Evolutionary conservation across 768 basidiomycete genomes (phyloP).

Genomic region (Auricularia cornea): DNA sequence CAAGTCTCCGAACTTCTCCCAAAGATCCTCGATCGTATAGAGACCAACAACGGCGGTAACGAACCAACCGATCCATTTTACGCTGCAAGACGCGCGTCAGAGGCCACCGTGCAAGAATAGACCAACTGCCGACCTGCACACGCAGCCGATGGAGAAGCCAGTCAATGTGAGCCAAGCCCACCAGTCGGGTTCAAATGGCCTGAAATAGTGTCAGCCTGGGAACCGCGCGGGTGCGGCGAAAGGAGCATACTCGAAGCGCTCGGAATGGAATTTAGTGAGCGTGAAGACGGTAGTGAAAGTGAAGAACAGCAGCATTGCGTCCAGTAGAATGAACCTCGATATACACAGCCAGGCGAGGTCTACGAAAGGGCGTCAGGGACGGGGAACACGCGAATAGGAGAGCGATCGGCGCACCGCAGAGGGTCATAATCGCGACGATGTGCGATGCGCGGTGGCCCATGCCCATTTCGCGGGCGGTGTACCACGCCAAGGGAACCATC

Average conservation of each 20-base stretch:
- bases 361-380: slow-evolving; percentile 20
- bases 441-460: slow-evolving; percentile 88
- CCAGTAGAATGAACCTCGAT: slow-evolving; percentile 93
- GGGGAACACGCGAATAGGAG: neutral
- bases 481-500: slow-evolving; percentile 96
- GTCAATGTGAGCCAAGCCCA: slow-evolving; percentile 93
- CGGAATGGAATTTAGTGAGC: slow-evolving; percentile 93
- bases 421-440: slow-evolving; percentile 86
- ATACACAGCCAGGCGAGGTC: slow-evolving; percentile 97
- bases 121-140: slow-evolving; percentile 62
- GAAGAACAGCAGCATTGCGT: slow-evolving; percentile 99
- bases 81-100: slow-evolving; percentile 36
- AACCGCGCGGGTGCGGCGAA: neutral
- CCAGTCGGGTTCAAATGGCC: slow-evolving; percentile 94
- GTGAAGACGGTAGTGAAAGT: slow-evolving; percentile 95
- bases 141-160: slow-evolving; percentile 90
- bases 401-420: slow-evolving; percentile 56
- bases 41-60: slow-evolving; percentile 90
- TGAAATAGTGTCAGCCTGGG: slow-evolving; percentile 22
- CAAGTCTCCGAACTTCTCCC: slow-evolving; percentile 96
- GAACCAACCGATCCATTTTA: slow-evolving; percentile 95
- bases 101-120: neutral
- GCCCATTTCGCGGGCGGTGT: slow-evolving; percentile 87
- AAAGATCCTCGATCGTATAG: slow-evolving; percentile 95
- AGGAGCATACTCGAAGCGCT: slow-evolving; percentile 75